Base-by-base conservation (phyloP, 1,284 basidiomycete species). In the Apiotrichum veenhuisii region DNA sequence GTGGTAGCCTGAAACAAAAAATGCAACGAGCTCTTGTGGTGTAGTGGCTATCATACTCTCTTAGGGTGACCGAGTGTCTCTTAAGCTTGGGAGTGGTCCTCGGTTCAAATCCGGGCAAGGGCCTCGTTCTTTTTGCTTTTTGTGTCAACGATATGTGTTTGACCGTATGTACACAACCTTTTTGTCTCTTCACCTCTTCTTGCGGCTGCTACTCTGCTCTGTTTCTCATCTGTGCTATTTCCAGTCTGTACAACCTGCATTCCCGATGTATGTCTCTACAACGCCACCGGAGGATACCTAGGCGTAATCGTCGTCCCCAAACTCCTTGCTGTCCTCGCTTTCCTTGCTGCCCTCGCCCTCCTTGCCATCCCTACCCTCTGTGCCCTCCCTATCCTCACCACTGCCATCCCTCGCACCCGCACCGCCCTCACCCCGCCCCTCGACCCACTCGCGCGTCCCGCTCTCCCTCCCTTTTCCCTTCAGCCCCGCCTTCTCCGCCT, bases 371-470 rank as follows among this genome's bases (percentile, higher is more conserved):
- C 8, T 14, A 18, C 14, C 36, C 14, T 14, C 17, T 12, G 3
- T 50, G 38, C 34, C 23, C 43, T n/a, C n/a, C n/a, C n/a, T n/a
- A n/a, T n/a, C n/a, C n/a, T n/a, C n/a, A n/a, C n/a, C n/a, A n/a
- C n/a, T n/a, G n/a, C n/a, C n/a, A 17, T 5, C 27, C 27, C 18
- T 33, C 40, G 15, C 55, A 11, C 25, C 43, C 0, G 34, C 33
- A 0, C 77, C 77, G 34, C 70, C 60, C 60, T 80, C 79, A n/a
- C 72, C 70, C 27, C 79, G 57, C 47, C 57, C 63, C 37, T 66
- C 67, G 46, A 74, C 70, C 79, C 79, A 80, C 26, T 79, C 79
- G n/a, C 65, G 66, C 1, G 77, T 72, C 15, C 79, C 79, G 42
- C 76, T 78, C 34, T 69, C 58, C 20, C 49, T n/a, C 7, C 36